A percentile compares a stretch with the other conserved stretches of the same genome.
phyloP scores from a whole-genome alignment of 1,284 basidiomycete species.

The Trametes versicolor region DNA sequence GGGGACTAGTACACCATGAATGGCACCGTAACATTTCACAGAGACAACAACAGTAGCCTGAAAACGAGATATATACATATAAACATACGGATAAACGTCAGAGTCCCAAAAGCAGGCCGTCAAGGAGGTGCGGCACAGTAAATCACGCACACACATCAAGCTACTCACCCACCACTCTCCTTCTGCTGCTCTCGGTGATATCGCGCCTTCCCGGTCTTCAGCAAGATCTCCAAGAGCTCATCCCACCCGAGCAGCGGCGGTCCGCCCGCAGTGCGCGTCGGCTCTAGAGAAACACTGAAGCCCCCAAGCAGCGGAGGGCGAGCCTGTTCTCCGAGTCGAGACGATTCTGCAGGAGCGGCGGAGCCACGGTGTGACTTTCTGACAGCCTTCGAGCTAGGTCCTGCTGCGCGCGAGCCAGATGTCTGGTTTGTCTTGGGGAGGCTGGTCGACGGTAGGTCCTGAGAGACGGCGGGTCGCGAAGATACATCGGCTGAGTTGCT shows the following conservation, averaged over 20 bases:
- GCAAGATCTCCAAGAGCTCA: slow-evolving; percentile 29
- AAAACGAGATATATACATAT: background rate
- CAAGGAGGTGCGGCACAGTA: background rate
- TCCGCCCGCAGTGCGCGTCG: slow-evolving; percentile 25
- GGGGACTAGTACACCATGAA: too few species aligned
- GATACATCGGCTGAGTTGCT: background rate
- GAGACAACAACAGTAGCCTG: background rate
- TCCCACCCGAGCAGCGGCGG: slow-evolving; percentile 35
- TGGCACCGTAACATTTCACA: background rate
- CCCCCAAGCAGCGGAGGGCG: slow-evolving; percentile 6
- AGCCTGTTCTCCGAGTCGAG: background rate
- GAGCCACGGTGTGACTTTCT: background rate
- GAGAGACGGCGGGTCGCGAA: background rate
- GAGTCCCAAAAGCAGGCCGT: too few species aligned
- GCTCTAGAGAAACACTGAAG: slow-evolving; percentile 22
- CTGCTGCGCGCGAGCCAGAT: background rate
- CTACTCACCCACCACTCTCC: background rate
- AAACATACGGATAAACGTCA: background rate
- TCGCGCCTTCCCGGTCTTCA: slow-evolving; percentile 29
- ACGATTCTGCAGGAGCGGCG: background rate
- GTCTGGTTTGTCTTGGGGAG: background rate
- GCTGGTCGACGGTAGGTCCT: background rate
- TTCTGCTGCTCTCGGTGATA: slow-evolving; percentile 2
- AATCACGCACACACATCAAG: background rate
- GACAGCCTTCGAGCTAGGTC: background rate